phyloP scores from a whole-genome alignment of 1,139 yeast species.

The Yamadazyma pseudoaaseri region DNA sequence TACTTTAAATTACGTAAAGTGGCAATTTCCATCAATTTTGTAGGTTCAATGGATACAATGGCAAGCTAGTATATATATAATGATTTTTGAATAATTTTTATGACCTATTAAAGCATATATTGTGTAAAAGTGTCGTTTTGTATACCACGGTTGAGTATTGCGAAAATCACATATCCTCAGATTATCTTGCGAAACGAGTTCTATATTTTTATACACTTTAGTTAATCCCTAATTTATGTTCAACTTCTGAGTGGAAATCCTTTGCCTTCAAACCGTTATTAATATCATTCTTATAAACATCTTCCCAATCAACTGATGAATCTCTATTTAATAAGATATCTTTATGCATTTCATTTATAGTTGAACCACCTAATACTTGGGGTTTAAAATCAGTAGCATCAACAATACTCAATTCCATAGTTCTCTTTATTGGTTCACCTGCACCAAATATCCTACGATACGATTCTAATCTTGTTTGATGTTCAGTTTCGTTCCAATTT shows the following conservation, averaged over 20 bases:
- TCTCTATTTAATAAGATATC: conserved; percentile 83
- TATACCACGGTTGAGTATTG: not conserved
- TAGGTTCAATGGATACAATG: too few relatives aligned
- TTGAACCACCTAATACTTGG: conserved; percentile 53
- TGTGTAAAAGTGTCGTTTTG: too few relatives aligned
- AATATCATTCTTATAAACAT: conserved; percentile 64
- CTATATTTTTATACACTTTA: conserved; percentile 7
- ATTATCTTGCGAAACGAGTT: too few relatives aligned
- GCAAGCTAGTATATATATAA: too few relatives aligned
- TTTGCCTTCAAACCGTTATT: conserved; percentile 36
- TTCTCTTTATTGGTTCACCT: conserved; percentile 88
- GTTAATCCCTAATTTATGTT: conserved; percentile 52
- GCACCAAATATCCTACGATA: conserved; percentile 86
- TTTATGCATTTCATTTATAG: conserved; percentile 49
- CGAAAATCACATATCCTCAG: not conserved
- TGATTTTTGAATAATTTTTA: not conserved
- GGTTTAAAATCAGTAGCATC: conserved; percentile 73
- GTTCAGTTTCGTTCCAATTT: conserved; percentile 81
- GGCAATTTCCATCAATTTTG: too few relatives aligned
- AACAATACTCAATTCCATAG: conserved; percentile 82
- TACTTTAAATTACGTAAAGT: too few relatives aligned
- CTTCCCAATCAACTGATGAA: conserved; percentile 86
- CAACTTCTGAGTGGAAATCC: conserved; percentile 74
- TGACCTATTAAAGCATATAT: too few relatives aligned
- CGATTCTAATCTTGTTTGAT: conserved; percentile 68